Evolutionary conservation across 768 basidiomycete genomes (phyloP).

Genomic region (Pluteus cervinus): DNA sequence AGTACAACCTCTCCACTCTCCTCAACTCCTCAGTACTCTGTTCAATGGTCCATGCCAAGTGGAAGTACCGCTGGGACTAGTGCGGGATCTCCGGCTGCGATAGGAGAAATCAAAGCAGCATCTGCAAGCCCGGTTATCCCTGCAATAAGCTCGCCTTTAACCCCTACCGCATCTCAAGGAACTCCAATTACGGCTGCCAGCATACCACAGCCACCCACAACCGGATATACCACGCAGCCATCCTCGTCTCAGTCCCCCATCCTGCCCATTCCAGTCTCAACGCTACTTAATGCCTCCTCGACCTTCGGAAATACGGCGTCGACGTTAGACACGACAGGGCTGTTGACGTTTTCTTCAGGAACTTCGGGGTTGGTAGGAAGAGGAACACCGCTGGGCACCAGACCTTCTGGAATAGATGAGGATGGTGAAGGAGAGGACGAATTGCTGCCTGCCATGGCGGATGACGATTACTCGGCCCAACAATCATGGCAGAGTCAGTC

Average conservation of each 20-base stretch:
- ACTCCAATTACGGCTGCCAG: not conserved
- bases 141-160: slow-evolving; percentile 7
- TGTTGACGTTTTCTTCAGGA: slow-evolving; percentile 12
- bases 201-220: slow-evolving; percentile 7
- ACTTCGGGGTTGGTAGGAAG: slow-evolving; percentile 12
- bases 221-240: not conserved
- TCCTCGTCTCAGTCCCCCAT: slow-evolving; percentile 2
- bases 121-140: slow-evolving; percentile 6
- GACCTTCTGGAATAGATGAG: slow-evolving; percentile 29
- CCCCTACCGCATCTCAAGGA: slow-evolving; percentile 3
- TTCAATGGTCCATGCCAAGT: too few relatives aligned
- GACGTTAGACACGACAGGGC: slow-evolving; percentile 14
- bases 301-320: slow-evolving; percentile 3
- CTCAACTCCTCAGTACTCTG: not conserved
- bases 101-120: slow-evolving; percentile 3
- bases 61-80: not conserved
- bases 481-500: slow-evolving; percentile 82
- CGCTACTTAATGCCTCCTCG: not conserved
- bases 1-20: slow-evolving; percentile 8
- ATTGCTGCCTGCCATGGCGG: slow-evolving; percentile 77
- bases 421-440: slow-evolving; percentile 79
- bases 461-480: slow-evolving; percentile 84
- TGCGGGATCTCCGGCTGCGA: not conserved
- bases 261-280: slow-evolving; percentile 3
- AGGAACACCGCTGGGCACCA: slow-evolving; percentile 4